Evolutionary conservation across 305 asterid genomes (phyloP), one percentile per base, ranked within the genome.

Genomic region (Striga hermonthica): DNA sequence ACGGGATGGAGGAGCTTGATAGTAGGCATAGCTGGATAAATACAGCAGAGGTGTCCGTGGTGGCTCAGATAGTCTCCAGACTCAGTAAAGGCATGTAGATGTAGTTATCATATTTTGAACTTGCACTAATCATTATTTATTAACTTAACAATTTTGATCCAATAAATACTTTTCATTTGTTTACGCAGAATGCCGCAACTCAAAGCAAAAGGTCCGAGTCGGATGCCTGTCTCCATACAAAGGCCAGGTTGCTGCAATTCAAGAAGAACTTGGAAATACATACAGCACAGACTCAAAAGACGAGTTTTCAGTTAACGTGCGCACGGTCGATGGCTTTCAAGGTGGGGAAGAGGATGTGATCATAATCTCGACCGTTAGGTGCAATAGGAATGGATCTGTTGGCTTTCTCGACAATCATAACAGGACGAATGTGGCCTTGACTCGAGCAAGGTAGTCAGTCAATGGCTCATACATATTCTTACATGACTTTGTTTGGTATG

Each of bases 31-130:
- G 83, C 53, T 39, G 58, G 68, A 82, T 78, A 75, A 87, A 89
- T 67, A 66, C 80, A 86, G 88, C 83, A 55, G 93, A 89, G 79
- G 95, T 82, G 9, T 91, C 94, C 4, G 81, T 85, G 1, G 45
- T 69, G 54, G 74, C 78, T 49, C 80, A 78, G 75, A 72, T 87
- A 35, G 82, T 89, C 50, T 85, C 79, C 1, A 83, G 80, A 63
- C 79, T 87, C 52, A 69, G 54, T 64, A 76, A 78, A 79, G 89
- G 96, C 84, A 78, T 58, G 73, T 4, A 9, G n/a, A n/a, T n/a
- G 28, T 4, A 4, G 2, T 50, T 3, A 6, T 8, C 10, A 1
- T 1, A 31, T 50, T 50, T 50, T 22, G 1, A 14, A 4, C 6
- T 49, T 49, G 6, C 55, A 44, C 10, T 44, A 44, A 44, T 9